Percentiles rank a stretch among this genome's conserved stretches.
phyloP scores from a whole-genome alignment of 441 rosid genomes.

The Eugenia klotzschiana region DNA sequence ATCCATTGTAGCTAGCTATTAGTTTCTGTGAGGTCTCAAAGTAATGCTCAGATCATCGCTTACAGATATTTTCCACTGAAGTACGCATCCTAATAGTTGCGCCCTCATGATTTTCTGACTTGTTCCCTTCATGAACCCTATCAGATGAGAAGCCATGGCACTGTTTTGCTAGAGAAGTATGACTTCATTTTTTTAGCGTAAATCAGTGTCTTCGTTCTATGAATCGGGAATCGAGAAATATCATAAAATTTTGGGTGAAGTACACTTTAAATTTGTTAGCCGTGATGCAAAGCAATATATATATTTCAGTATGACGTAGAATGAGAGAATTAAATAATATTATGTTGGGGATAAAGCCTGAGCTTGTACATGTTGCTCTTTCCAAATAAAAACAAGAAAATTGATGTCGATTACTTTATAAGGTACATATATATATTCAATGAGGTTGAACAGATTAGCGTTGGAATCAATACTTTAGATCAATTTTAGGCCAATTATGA shows the following conservation, averaged over 20 bases:
- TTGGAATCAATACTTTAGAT: too few species aligned
- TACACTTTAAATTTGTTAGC: too few species aligned
- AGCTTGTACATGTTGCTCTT: too few species aligned
- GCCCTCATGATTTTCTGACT: neutral
- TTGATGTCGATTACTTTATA: too few species aligned
- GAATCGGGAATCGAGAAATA: neutral
- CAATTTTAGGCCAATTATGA: too few species aligned
- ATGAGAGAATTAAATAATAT: too few species aligned
- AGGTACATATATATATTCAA: too few species aligned
- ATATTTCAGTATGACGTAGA: too few species aligned
- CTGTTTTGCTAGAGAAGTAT: neutral
- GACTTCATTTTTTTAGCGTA: neutral
- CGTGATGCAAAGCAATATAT: too few species aligned
- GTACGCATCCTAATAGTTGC: neutral
- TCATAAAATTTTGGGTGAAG: neutral
- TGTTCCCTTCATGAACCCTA: neutral
- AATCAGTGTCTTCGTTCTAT: neutral
- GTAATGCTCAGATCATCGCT: neutral
- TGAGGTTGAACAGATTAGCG: too few species aligned
- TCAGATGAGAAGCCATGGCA: neutral
- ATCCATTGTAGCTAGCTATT: neutral
- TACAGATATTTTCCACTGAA: neutral
- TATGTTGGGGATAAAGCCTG: too few species aligned
- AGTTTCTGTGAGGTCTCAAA: neutral
- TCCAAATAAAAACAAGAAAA: too few species aligned